phyloP scores from a whole-genome alignment of 352 stramenopile genomes.

The Globisporangium cylindrosporum region DNA sequence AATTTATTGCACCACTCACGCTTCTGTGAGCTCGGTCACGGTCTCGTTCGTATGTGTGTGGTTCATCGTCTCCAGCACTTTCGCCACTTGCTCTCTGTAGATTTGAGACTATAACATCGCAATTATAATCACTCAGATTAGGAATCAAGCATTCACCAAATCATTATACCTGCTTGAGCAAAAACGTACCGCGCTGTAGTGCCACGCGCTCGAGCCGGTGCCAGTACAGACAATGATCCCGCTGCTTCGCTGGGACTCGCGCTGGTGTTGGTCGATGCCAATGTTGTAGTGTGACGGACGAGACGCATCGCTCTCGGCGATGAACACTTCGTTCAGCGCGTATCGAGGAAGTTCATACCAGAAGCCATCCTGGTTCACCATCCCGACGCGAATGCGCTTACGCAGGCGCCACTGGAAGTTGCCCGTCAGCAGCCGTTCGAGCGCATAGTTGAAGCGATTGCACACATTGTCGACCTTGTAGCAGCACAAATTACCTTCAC shows the following conservation, averaged over 20 bases:
- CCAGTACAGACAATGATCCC: conserved; percentile 87
- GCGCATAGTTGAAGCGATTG: conserved; percentile 65
- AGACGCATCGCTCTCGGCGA: conserved; percentile 82
- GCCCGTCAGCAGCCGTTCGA: conserved; percentile 65
- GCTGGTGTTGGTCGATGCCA: conserved; percentile 84
- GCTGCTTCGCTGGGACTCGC: conserved; percentile 85
- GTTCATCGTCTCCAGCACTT: conserved; percentile 78
- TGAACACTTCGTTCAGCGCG: conserved; percentile 89
- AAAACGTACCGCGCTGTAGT: conserved; percentile 75
- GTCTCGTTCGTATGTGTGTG: conserved; percentile 88
- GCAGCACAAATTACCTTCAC: conserved; percentile 86
- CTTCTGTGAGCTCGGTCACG: conserved; percentile 83
- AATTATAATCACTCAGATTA: conserved; percentile 15
- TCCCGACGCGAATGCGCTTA: conserved; percentile 82
- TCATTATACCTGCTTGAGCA: background rate
- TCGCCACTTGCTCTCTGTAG: conserved; percentile 83
- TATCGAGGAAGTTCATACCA: conserved; percentile 86
- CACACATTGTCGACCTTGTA: conserved; percentile 80
- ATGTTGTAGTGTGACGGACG: conserved; percentile 88
- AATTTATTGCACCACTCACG: conserved; percentile 35
- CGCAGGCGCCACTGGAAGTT: conserved; percentile 81
- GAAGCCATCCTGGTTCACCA: conserved; percentile 88
- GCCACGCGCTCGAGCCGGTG: conserved; percentile 86
- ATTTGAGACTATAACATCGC: conserved; percentile 61
- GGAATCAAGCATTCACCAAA: background rate